These are phyloP conservation scores for Trichoderma harzianum DNA, from an alignment of 2,329 filamentous ascomycete species.

Conservation along the genomic window DNA sequence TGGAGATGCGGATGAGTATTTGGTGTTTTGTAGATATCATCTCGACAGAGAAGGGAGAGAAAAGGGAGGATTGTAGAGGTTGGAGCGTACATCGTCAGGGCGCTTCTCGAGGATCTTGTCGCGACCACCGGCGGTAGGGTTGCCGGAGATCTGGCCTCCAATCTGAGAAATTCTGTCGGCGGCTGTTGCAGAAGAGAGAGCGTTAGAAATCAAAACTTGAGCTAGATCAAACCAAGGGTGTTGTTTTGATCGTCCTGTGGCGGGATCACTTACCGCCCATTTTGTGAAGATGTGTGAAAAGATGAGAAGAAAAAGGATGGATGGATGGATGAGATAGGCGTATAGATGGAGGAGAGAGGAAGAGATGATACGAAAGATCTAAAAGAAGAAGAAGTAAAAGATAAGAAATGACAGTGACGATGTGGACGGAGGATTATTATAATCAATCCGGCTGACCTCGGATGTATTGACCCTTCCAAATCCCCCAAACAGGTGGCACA, in stretches of 20 bases:
- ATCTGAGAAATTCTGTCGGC: constrained; percentile 58
- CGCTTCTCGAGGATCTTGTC: constrained; percentile 62
- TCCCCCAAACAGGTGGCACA: not conserved
- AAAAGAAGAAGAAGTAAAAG: not conserved
- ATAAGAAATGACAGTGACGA: not conserved
- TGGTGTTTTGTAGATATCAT: not conserved
- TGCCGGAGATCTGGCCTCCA: constrained; percentile 60
- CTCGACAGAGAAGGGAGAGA: constrained; percentile 33
- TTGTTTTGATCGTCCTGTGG: not conserved
- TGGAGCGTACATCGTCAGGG: constrained; percentile 53
- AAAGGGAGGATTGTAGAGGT: not conserved
- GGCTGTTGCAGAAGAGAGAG: constrained; percentile 36
- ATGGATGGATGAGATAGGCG: not conserved
- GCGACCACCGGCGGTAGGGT: constrained; percentile 50
- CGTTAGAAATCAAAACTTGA: constrained; percentile 16
- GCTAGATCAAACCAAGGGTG: not conserved
- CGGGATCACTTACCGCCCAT: constrained; percentile 37
- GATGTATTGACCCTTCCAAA: constrained; percentile 8
- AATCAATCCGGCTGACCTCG: constrained; percentile 12
- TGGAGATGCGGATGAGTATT: not conserved
- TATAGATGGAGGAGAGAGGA: not conserved
- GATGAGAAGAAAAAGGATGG: not conserved
- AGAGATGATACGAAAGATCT: not conserved
- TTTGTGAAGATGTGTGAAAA: constrained; percentile 25
- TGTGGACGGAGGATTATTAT: not conserved